Base-by-base conservation (phyloP, 2,329 filamentous ascomycete species). In the Monosporascus sp. region DNA sequence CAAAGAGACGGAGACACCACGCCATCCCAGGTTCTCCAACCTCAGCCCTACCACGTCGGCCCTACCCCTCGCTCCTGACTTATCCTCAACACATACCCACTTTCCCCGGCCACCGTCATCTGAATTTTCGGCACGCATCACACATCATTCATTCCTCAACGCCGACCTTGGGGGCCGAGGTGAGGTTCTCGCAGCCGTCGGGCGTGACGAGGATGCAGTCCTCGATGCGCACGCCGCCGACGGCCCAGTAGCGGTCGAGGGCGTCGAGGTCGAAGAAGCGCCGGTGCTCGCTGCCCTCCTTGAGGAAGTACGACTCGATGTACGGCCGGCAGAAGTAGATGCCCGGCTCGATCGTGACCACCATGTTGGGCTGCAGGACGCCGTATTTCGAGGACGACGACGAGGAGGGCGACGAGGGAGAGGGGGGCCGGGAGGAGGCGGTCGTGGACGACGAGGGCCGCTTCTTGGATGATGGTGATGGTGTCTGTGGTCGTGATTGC, bases 181-280 rank as follows among this genome's bases (percentile, higher is more conserved):
- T 95, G 67, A 97, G 66, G 66, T 96, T 95, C 71, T 97, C 91
- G 63, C 84, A 85, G 0, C 92, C 91, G 24, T 82, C 76, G 56
- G 87, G 78, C 1, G 88, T 94, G 48, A 97, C 85, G 22, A 94
- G 76, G 40, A 97, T 81, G 68, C 93, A 90, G 66, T 97, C 91
- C 73, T 99, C 94, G 56, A 97, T 95, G 47, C 94, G 82, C 26
- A 96, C 91, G 36, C 94, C 94, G 17, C 93, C 94, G 1, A 97
- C 86, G 26, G 73, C 75, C 76, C 89, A 93, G 69, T 88, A 93
- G 57, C 74, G 75, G 56, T 85, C 83, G 48, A 94, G 71, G 5
- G 86, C 79, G 5, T 77, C 75, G 59, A 75, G 73, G 69, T 92
- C 80, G 64, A 94, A 86, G 62, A 82, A 88, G 54, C 78, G 76